A percentile compares a stretch with the other conserved stretches of the same genome.
phyloP scores from a whole-genome alignment of 768 basidiomycete species.

The Suillus occidentalis region DNA sequence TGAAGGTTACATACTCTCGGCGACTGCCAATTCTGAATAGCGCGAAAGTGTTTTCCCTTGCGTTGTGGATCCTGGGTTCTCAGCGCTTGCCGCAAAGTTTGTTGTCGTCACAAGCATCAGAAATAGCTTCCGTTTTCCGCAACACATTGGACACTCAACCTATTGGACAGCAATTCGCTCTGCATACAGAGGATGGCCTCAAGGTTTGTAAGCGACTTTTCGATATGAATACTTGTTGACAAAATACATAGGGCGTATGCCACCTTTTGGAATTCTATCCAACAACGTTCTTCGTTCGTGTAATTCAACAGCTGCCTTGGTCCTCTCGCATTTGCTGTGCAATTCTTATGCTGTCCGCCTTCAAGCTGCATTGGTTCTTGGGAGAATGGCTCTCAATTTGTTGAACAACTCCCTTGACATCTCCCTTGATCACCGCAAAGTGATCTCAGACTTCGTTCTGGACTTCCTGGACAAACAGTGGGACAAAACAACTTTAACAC shows the following conservation, averaged over 20 bases:
- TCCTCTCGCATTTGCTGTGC: conserved; percentile 17
- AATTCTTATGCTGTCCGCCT: conserved; percentile 20
- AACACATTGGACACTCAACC: conserved; percentile 34
- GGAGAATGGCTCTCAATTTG: conserved; percentile 29
- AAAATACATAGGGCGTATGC: conserved; percentile 19
- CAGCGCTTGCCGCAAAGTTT: conserved; percentile 47
- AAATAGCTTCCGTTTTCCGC: conserved; percentile 37
- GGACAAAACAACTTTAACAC: background rate
- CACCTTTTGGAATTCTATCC: conserved; percentile 23
- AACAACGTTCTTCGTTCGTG: conserved; percentile 17
- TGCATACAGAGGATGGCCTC: conserved; percentile 24
- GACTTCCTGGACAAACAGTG: conserved; percentile 25
- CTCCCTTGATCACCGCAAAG: conserved; percentile 20
- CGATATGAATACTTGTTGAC: background rate
- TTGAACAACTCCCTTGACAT: conserved; percentile 34
- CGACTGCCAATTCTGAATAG: conserved; percentile 39
- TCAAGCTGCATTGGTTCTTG: conserved; percentile 22
- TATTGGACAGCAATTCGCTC: conserved; percentile 14
- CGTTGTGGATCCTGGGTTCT: conserved; percentile 49
- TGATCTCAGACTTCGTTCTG: conserved; percentile 27
- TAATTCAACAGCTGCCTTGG: conserved; percentile 21
- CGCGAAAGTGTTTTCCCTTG: conserved; percentile 46
- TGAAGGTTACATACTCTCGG: conserved; percentile 40
- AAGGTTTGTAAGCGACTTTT: conserved; percentile 22
- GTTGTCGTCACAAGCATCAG: conserved; percentile 31